Base-by-base conservation (phyloP, 2,329 filamentous ascomycete species). In the Hymenoscyphus scutula region DNA sequence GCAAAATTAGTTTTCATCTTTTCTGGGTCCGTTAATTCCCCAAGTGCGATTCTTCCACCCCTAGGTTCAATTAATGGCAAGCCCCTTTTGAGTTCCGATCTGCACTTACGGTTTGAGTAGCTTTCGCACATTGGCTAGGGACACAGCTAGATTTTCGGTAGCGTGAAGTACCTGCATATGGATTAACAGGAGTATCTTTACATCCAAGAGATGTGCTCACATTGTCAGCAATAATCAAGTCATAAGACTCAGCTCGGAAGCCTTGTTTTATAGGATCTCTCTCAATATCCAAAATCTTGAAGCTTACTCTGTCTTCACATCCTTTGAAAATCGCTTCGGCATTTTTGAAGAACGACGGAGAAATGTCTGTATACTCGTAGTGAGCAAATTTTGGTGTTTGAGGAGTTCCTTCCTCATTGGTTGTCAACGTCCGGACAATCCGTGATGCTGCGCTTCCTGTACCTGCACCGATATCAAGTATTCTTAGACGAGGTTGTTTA, bases 231-330 rank as follows among this genome's bases (percentile, higher is more conserved):
- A 71, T 53, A 27, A 71, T 57, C 5, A 71, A 15, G 51, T 71
- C 69, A 61, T 65, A 77, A 2, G 62, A 59, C 11, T 66, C 70
- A 0, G 62, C 67, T 19, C 72, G 70, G 45, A 76, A 77, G 11
- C 76, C 76, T 41, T 78, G 76, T 4, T 60, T 57, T 0, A 48
- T 51, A 0, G 73, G 71, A 41, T 74, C 71, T 32, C 68, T 62
- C 37, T 72, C 69, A 32, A 77, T 74, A 64, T 78, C 72, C 2
- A 77, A 68, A 15, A 69, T 69, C 60, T 65, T 66, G 64, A 70
- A 77, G 8, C 65, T 65, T 61, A 77, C 69, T 17, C 61, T 38
- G 25, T 58, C 64, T 3, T 57, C 56, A 60, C 69, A 71, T 10
- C 67, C 63, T 23, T 71, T 68, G 63, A 74, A 78, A 45, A 68